phyloP scores from a whole-genome alignment of 352 stramenopile genomes.

The Globisporangium canariense region DNA sequence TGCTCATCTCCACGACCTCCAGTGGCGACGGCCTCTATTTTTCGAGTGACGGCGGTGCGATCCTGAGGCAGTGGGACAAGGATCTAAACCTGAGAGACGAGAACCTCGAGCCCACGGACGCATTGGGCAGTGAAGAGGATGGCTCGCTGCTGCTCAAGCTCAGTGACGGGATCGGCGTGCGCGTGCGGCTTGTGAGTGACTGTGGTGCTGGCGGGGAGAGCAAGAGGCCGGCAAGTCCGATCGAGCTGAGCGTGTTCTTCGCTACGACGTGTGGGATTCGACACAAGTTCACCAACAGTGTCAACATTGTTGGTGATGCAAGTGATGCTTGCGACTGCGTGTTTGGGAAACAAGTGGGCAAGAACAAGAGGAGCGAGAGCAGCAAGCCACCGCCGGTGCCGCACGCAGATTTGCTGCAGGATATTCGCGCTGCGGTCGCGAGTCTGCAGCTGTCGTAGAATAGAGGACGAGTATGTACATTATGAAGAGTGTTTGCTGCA shows the following conservation, averaged over 20 bases:
- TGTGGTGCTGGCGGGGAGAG: background rate
- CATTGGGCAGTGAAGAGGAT: constrained; percentile 35
- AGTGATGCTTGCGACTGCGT: constrained; percentile 30
- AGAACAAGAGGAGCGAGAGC: constrained; percentile 10
- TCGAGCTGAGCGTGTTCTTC: constrained; percentile 53
- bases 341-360: constrained; percentile 33
- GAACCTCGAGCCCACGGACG: constrained; percentile 24
- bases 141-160: constrained; percentile 45
- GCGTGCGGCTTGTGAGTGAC: constrained; percentile 24
- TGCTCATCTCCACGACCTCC: constrained; percentile 70
- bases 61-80: constrained; percentile 55
- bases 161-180: constrained; percentile 46
- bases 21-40: constrained; percentile 58
- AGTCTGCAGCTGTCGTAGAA: constrained; percentile 20
- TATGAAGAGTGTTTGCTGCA: background rate
- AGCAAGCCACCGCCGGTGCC: constrained; percentile 14
- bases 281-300: constrained; percentile 41
- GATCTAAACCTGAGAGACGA: constrained; percentile 42
- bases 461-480: background rate
- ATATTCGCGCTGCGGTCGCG: constrained; percentile 44
- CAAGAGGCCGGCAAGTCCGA: constrained; percentile 15
- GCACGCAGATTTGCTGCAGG: constrained; percentile 32
- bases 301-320: constrained; percentile 27
- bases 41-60: constrained; percentile 35
- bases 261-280: constrained; percentile 33